Evolutionary conservation across 164 flowering plant species (phyloP).

Genomic region (Nymphaea colorata): DNA sequence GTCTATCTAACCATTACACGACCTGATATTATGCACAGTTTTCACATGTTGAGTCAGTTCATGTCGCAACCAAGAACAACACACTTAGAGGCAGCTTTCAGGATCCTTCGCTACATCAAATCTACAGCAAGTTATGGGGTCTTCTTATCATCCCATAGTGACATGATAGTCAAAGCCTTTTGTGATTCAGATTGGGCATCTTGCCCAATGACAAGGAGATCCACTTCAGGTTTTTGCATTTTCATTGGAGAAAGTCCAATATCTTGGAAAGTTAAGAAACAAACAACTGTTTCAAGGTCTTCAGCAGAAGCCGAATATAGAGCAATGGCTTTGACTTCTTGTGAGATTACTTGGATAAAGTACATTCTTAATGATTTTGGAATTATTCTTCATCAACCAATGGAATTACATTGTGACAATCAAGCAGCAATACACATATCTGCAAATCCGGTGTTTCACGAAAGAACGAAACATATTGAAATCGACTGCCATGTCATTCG

Average conservation of each 20-base stretch:
- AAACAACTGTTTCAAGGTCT: not conserved
- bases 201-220: not conserved
- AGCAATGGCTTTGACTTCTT: not conserved
- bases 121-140: not conserved
- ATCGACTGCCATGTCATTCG: not conserved
- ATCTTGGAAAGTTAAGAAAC: conserved; percentile 3
- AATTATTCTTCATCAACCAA: not conserved
- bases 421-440: not conserved
- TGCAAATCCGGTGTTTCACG: not conserved
- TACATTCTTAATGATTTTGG: not conserved
- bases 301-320: conserved; percentile 1
- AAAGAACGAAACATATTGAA: not conserved
- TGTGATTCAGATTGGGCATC: conserved; percentile 3
- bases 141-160: not conserved
- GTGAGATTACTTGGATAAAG: not conserved
- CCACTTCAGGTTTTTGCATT: not conserved
- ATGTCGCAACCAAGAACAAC: not conserved
- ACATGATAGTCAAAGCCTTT: not conserved
- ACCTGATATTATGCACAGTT: not conserved
- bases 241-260: not conserved
- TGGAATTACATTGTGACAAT: not conserved
- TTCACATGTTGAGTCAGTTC: not conserved
- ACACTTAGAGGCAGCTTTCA: conserved; percentile 1
- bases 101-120: conserved; percentile 2
- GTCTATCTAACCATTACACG: not conserved